Evolutionary conservation across 257 asterid species (phyloP).

Genomic region (Verbascum thapsus): DNA sequence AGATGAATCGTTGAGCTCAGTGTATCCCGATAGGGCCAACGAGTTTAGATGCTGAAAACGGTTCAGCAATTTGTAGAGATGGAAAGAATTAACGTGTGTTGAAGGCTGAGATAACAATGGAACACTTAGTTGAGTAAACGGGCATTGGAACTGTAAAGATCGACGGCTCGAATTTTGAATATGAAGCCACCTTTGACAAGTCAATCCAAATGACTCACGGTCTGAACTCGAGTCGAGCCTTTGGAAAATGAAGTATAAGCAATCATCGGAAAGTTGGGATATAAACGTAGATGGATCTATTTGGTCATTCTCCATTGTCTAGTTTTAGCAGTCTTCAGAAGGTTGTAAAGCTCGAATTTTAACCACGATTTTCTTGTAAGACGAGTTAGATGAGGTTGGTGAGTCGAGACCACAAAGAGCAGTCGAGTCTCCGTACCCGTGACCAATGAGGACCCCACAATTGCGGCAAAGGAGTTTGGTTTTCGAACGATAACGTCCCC

Average conservation of each 20-base stretch:
- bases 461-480: slow-evolving; percentile 81
- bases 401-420: slow-evolving; percentile 69
- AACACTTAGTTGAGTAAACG: slow-evolving; percentile 40
- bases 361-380: slow-evolving; percentile 61
- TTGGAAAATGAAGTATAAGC: slow-evolving; percentile 53
- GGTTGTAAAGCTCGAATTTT: slow-evolving; percentile 68
- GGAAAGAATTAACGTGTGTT: slow-evolving; percentile 39
- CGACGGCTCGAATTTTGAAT: slow-evolving; percentile 63
- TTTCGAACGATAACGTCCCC: slow-evolving; percentile 55
- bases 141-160: slow-evolving; percentile 63
- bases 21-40: slow-evolving; percentile 67
- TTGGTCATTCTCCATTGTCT: slow-evolving; percentile 36
- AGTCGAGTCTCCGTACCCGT: slow-evolving; percentile 62
- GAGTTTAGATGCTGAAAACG: slow-evolving; percentile 55
- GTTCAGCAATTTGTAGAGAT: slow-evolving; percentile 45
- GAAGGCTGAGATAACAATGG: slow-evolving; percentile 43
- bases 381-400: slow-evolving; percentile 55
- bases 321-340: slow-evolving; percentile 40
- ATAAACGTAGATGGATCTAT: slow-evolving; percentile 32
- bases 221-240: slow-evolving; percentile 51
- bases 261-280: slow-evolving; percentile 60
- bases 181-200: slow-evolving; percentile 68
- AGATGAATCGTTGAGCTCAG: slow-evolving; percentile 65
- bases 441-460: slow-evolving; percentile 68
- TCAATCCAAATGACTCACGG: slow-evolving; percentile 68